phyloP scores from a whole-genome alignment of 2,329 filamentous ascomycete species.

The Fusarium sp. region DNA sequence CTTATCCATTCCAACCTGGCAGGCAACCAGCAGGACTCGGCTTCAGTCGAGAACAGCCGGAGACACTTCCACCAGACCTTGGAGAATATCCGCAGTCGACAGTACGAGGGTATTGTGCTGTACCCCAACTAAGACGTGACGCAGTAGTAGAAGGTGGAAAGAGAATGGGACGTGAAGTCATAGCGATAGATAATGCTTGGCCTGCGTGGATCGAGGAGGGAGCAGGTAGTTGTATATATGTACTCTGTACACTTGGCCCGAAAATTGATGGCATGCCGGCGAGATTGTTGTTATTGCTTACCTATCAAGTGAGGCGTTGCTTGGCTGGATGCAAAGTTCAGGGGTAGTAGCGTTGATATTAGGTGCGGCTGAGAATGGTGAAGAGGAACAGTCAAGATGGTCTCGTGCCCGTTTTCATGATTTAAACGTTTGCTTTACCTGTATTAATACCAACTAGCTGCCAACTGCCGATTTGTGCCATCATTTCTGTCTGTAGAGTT shows the following conservation, averaged over 20 bases:
- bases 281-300: slow-evolving; percentile 1
- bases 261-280: slow-evolving; percentile 30
- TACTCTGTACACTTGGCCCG: slow-evolving; percentile 44
- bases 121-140: slow-evolving; percentile 59
- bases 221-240: slow-evolving; percentile 47
- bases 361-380: not conserved
- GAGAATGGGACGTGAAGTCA: slow-evolving; percentile 25
- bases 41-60: slow-evolving; percentile 87
- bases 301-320: not conserved
- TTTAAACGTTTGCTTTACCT: not conserved
- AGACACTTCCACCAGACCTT: slow-evolving; percentile 95
- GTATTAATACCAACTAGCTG: not conserved
- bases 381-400: not conserved
- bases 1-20: slow-evolving; percentile 96
- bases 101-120: slow-evolving; percentile 92
- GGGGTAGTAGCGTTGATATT: not conserved
- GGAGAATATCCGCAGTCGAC: slow-evolving; percentile 90
- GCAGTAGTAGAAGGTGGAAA: not conserved
- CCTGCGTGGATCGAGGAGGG: slow-evolving; percentile 22
- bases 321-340: slow-evolving; percentile 17
- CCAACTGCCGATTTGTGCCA: not conserved
- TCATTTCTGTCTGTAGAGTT: not conserved
- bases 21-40: slow-evolving; percentile 84
- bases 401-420: not conserved
- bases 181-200: slow-evolving; percentile 46